Evolutionary conservation across 805 yeast species (phyloP).

Genomic region (Metschnikowia orientalis): DNA sequence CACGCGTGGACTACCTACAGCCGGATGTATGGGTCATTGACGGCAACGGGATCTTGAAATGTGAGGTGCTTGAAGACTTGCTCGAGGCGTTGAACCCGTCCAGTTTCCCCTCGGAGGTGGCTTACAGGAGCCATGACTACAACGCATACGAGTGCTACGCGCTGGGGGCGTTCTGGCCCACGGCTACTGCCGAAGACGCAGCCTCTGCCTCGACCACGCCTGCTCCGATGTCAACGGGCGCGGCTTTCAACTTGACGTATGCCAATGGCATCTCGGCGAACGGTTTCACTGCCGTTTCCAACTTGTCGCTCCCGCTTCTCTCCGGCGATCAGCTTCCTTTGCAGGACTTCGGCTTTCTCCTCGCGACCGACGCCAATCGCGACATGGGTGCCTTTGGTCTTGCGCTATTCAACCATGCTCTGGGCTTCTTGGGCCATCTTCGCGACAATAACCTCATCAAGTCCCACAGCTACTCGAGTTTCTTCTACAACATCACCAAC

Average conservation of each 20-base stretch:
- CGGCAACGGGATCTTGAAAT: constrained; percentile 22
- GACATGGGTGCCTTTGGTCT: constrained; percentile 35
- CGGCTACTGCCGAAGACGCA: constrained; percentile 11
- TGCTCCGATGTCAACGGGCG: neutral
- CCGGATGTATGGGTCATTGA: constrained; percentile 38
- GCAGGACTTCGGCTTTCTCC: constrained; percentile 25
- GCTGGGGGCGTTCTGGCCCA: constrained; percentile 23
- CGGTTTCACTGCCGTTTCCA: constrained; percentile 26
- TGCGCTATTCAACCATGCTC: constrained; percentile 24
- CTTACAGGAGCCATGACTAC: constrained; percentile 22
- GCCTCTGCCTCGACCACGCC: constrained; percentile 14
- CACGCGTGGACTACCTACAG: constrained; percentile 32
- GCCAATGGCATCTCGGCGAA: constrained; percentile 23
- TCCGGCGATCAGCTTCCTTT: constrained; percentile 14
- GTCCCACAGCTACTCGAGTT: constrained; percentile 30
- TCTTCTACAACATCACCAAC: constrained; percentile 23
- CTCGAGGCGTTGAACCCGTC: neutral
- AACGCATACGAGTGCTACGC: constrained; percentile 25
- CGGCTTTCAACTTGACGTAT: constrained; percentile 23
- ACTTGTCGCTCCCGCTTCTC: constrained; percentile 15
- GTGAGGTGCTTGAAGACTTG: constrained; percentile 18
- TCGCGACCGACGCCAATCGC: constrained; percentile 21
- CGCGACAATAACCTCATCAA: constrained; percentile 18
- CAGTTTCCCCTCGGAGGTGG: constrained; percentile 10
- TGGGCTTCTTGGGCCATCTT: constrained; percentile 29